phyloP scores from a whole-genome alignment of 192 early-diverging fungal genomes.

The Backusella luteola region DNA sequence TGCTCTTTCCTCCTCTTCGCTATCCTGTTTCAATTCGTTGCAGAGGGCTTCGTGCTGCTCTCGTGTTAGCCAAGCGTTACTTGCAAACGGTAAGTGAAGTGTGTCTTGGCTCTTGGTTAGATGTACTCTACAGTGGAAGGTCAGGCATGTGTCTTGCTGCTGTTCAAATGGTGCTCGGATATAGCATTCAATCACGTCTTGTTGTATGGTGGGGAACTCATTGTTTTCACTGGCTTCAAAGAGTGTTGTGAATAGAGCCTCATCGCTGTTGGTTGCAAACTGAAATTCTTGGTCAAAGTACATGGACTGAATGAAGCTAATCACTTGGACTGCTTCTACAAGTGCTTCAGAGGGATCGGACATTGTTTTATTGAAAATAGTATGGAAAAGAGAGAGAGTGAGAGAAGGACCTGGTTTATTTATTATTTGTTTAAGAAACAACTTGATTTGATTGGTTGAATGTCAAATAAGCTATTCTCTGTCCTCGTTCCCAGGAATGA shows the following conservation, averaged over 20 bases:
- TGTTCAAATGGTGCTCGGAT: slow-evolving; percentile 8
- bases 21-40: background rate
- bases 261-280: background rate
- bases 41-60: background rate
- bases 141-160: background rate
- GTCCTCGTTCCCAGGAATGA: no score
- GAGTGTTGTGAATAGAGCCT: background rate
- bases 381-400: background rate
- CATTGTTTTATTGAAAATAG: background rate
- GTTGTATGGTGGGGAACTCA: background rate
- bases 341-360: background rate
- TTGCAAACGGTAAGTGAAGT: background rate
- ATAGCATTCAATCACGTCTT: background rate
- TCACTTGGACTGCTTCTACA: slow-evolving; percentile 6
- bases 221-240: background rate
- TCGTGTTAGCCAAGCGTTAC: slow-evolving; percentile 3
- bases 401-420: background rate
- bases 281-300: slow-evolving; percentile 28
- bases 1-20: background rate
- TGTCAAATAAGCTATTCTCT: background rate
- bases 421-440: background rate
- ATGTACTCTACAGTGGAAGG: background rate
- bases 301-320: slow-evolving; percentile 19
- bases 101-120: background rate
- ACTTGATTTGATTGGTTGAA: background rate